Percentiles rank a stretch among this genome's conserved stretches.
Conservation (phyloP, 2,329 filamentous ascomycete species). For the Pseudogymnoascus sp. region DNA sequence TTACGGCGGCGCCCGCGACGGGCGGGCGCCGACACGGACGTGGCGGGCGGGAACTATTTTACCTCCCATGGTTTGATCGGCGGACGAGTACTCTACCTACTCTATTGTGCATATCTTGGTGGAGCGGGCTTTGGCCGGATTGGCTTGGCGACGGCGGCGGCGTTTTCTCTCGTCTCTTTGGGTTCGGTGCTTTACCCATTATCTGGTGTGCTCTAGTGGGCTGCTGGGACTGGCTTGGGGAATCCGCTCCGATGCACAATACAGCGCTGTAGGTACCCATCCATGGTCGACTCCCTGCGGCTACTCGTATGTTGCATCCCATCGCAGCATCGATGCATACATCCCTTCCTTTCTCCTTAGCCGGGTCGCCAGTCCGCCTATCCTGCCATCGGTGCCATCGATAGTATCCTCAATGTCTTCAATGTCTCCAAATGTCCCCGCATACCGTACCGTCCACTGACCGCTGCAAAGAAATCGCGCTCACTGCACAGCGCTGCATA, state of each 20-base stretch:
- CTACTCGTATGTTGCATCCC: neutral
- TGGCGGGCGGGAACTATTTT: conserved; percentile 2
- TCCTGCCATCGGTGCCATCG: neutral
- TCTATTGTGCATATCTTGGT: neutral
- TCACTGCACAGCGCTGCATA: neutral
- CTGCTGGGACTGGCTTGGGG: neutral
- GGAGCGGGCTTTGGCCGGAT: neutral
- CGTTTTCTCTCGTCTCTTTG: neutral
- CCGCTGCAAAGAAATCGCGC: neutral
- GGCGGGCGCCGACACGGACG: neutral
- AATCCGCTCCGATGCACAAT: neutral
- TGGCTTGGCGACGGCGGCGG: neutral
- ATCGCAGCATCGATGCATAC: neutral
- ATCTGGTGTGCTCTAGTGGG: neutral
- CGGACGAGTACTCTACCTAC: neutral
- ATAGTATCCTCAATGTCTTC: neutral
- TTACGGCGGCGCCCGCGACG: neutral
- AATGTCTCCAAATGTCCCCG: too few relatives aligned
- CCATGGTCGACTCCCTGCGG: neutral
- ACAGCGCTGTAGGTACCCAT: neutral
- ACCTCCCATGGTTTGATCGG: neutral
- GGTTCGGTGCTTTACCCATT: neutral
- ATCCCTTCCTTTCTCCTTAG: neutral
- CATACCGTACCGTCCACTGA: neutral
- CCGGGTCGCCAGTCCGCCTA: neutral